These are phyloP conservation scores for Barnettozyma sucrosica DNA, from an alignment of 805 yeast genomes.

Conservation along the genomic window DNA sequence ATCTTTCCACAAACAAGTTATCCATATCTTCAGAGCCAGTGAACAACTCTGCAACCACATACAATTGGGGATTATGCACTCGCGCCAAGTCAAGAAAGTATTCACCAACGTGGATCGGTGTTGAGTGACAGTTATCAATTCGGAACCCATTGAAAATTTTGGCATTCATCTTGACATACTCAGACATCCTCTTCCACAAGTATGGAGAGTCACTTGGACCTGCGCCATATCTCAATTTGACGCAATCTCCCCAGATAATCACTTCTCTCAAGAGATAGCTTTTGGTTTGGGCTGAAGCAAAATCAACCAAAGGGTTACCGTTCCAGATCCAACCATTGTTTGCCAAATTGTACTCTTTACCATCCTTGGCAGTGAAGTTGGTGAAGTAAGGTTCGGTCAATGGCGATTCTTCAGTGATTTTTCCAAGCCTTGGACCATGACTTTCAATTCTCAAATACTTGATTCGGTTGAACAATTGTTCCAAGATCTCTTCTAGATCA, in stretches of 20 bases:
- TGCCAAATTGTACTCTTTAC: slow-evolving; percentile 67
- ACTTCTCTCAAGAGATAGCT: slow-evolving; percentile 89
- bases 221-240: slow-evolving; percentile 80
- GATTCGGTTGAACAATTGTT: slow-evolving; percentile 70
- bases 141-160: slow-evolving; percentile 78
- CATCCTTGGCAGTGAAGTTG: slow-evolving; percentile 46
- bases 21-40: slow-evolving; percentile 91
- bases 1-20: slow-evolving; percentile 80
- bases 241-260: slow-evolving; percentile 97
- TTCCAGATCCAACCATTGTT: slow-evolving; percentile 99
- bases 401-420: slow-evolving; percentile 50
- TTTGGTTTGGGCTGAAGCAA: slow-evolving; percentile 74
- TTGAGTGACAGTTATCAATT: slow-evolving; percentile 93
- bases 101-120: slow-evolving; percentile 94
- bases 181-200: slow-evolving; percentile 82
- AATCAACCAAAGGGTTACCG: slow-evolving; percentile 88
- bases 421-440: slow-evolving; percentile 79
- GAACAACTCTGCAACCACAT: slow-evolving; percentile 91
- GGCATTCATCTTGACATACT: slow-evolving; percentile 70
- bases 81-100: slow-evolving; percentile 84
- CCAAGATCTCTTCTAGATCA: slow-evolving; percentile 59
- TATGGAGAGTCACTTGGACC: slow-evolving; percentile 79
- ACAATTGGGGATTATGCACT: slow-evolving; percentile 72
- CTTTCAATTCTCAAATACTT: slow-evolving; percentile 70
- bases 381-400: slow-evolving; percentile 87